phyloP scores from a whole-genome alignment of 768 basidiomycete genomes.

The Inosperma sp. region DNA sequence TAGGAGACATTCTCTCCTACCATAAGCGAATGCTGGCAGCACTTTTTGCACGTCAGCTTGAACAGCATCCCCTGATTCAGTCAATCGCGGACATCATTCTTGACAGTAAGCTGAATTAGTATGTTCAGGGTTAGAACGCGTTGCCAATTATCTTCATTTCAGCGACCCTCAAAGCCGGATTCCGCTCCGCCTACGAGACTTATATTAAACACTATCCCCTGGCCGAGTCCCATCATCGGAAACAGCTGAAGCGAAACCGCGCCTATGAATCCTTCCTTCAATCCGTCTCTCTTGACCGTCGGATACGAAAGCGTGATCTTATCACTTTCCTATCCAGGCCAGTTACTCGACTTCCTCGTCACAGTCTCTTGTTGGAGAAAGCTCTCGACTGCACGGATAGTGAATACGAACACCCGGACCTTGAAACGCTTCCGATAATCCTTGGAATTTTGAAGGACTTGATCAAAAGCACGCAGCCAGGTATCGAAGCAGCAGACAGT shows the following conservation, averaged over 20 bases:
- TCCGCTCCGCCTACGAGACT: constrained; percentile 64
- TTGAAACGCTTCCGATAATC: constrained; percentile 70
- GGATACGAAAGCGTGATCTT: constrained; percentile 69
- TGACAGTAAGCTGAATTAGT: constrained; percentile 49
- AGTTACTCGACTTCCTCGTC: constrained; percentile 80
- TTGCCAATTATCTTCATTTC: constrained; percentile 24
- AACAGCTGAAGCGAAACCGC: constrained; percentile 65
- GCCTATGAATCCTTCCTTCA: constrained; percentile 65
- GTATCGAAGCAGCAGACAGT: constrained; percentile 85
- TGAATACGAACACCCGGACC: constrained; percentile 71
- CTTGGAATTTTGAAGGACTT: constrained; percentile 62
- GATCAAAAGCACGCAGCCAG: constrained; percentile 83
- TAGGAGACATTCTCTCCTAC: constrained; percentile 59
- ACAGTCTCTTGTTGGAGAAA: constrained; percentile 69
- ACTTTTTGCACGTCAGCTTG: constrained; percentile 76
- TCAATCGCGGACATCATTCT: constrained; percentile 84
- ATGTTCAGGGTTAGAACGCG: neutral
- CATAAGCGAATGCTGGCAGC: constrained; percentile 66
- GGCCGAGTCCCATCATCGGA: constrained; percentile 75
- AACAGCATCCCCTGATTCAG: constrained; percentile 79
- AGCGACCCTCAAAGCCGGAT: constrained; percentile 45
- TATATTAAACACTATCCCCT: constrained; percentile 90
- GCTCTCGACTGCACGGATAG: constrained; percentile 60
- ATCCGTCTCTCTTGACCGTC: constrained; percentile 55
- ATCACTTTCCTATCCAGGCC: constrained; percentile 82